Base-by-base conservation (phyloP, 805 yeast genomes). In the Candida adriatica region DNA sequence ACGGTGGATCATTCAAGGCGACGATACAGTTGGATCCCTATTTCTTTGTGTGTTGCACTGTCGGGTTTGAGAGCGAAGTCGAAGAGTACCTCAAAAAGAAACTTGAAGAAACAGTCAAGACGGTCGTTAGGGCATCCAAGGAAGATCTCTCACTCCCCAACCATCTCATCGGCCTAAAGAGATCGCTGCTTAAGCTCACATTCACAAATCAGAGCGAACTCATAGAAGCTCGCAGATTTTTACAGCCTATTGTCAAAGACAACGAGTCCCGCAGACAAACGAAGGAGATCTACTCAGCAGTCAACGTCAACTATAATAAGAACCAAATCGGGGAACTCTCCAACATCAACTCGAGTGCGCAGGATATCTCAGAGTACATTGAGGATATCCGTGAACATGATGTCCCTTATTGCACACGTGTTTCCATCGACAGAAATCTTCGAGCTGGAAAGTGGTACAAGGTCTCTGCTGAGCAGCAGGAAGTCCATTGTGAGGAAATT, bases 381-480 rank as follows among this genome's bases (percentile, higher is more conserved):
- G 78, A 76, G 33, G 97, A 90, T 47, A 71, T 92, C 19, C 67
- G 90, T 43, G 99, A 92, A 55, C 87, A 84, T 45, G 99, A 92
- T 53, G 97, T 92, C 4, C 98, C 98, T 0, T 92, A 84, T 49
- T 95, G 88, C 52, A 96, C 88, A 3, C 72, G 99, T 39, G 96
- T 92, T 0, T 77, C 95, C n/a, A 92, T 94, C 16, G 98, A 94
- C 55, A 70, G 72, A 36, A 68, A 84, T 46, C 63, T 90, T 16
- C 68, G 98, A 41, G 94, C 88, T 8, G 97, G 98, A 13, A 88
- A 88, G 57, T 92, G 99, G 99, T 92, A 90, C 54, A 70, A 73
- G 17, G 90, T 88, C 2, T 72, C 72, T 29, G 80, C 80, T 5
- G 67, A 65, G 13, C 72, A 75, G 27, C 79, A 79, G 0, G 63